Conservation (phyloP, 2,329 filamentous ascomycete genomes). For the Apiospora sp. region DNA sequence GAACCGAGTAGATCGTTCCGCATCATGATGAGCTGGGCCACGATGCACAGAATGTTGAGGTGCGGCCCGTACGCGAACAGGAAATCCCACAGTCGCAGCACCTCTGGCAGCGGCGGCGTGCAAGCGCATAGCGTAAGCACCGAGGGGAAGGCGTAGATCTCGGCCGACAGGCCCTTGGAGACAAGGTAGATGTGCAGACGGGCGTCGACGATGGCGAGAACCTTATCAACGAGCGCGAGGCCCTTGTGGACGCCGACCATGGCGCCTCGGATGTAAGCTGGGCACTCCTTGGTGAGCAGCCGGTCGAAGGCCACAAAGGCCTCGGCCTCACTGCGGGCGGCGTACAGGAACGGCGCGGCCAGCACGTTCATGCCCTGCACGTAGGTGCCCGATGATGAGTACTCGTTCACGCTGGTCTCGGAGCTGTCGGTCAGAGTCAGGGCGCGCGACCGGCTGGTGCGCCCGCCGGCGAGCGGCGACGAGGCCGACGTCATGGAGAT, state of each 20-base stretch:
- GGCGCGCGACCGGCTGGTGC: slow-evolving; percentile 60
- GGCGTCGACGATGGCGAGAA: slow-evolving; percentile 88
- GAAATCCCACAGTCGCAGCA: slow-evolving; percentile 95
- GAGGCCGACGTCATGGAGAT: slow-evolving; percentile 50
- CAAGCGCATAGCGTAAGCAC: slow-evolving; percentile 95
- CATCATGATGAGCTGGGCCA: slow-evolving; percentile 91
- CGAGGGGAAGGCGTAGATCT: slow-evolving; percentile 95
- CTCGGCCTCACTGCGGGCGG: slow-evolving; percentile 91
- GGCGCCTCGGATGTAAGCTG: slow-evolving; percentile 91
- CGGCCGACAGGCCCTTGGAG: slow-evolving; percentile 86
- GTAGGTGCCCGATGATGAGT: slow-evolving; percentile 73
- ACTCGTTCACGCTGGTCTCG: slow-evolving; percentile 65
- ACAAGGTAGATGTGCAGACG: slow-evolving; percentile 86
- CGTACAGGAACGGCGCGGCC: slow-evolving; percentile 94
- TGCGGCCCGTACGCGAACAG: slow-evolving; percentile 95
- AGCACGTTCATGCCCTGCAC: slow-evolving; percentile 99
- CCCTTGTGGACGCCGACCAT: slow-evolving; percentile 98
- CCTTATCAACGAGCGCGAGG: slow-evolving; percentile 88
- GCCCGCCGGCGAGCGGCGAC: slow-evolving; percentile 50
- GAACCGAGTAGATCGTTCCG: slow-evolving; percentile 84
- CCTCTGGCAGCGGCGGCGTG: slow-evolving; percentile 92
- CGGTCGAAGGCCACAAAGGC: slow-evolving; percentile 91
- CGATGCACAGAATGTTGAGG: slow-evolving; percentile 94
- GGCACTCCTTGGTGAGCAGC: slow-evolving; percentile 86
- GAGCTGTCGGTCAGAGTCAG: slow-evolving; percentile 70